phyloP scores from a whole-genome alignment of 495 filamentous ascomycete species.

The Mycothermus thermophilus region DNA sequence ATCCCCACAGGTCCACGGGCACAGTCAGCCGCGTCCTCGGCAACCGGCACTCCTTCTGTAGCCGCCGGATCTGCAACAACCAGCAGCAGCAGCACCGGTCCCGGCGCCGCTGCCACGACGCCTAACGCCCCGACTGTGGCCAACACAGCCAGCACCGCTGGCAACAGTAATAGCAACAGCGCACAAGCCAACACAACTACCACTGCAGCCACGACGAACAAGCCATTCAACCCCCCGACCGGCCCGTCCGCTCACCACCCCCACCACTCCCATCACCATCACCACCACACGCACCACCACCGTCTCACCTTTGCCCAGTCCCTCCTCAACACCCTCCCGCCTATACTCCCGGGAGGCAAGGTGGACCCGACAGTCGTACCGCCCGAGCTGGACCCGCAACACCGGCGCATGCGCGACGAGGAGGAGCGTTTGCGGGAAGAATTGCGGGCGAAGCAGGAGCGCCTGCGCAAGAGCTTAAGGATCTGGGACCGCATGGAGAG shows the following conservation, averaged over 20 bases:
- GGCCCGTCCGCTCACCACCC: conserved; percentile 26
- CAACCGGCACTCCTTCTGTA: conserved; percentile 2
- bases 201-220: too few species aligned
- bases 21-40: conserved; percentile 13
- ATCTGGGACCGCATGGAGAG: conserved; percentile 30
- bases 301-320: conserved; percentile 29
- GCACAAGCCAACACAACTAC: too few species aligned
- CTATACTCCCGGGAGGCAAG: conserved; percentile 31
- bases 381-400: conserved; percentile 26
- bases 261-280: background rate
- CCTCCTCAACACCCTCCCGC: conserved; percentile 27
- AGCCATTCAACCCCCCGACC: conserved; percentile 37
- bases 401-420: conserved; percentile 27
- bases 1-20: conserved; percentile 35
- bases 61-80: conserved; percentile 13
- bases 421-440: conserved; percentile 34
- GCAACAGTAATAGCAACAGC: too few species aligned
- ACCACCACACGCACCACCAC: conserved; percentile 6
- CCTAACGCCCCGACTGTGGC: background rate
- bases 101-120: background rate
- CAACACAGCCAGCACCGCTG: background rate
- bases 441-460: conserved; percentile 30
- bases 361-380: conserved; percentile 22
- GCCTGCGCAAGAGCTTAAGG: conserved; percentile 26
- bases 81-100: too few species aligned